Evolutionary conservation across 495 filamentous ascomycete genomes (phyloP), one percentile per base, ranked within the genome.

Genomic region (Xylaria intraflava): DNA sequence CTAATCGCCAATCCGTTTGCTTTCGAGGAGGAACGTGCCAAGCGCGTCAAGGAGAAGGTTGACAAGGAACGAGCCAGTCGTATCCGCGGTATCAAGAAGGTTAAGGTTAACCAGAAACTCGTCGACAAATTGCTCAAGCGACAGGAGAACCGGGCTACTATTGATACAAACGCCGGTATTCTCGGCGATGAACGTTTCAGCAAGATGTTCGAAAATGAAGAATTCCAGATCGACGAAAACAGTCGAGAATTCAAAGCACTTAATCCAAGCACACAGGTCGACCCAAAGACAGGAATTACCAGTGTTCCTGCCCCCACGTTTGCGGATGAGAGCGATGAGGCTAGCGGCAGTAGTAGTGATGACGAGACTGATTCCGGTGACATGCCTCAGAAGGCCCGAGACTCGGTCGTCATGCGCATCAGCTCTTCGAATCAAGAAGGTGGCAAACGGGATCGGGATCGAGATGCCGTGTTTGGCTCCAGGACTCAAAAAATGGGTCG

Each of bases 51-150:
- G 67, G 87, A 92, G 67, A 95, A 88, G 77, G 89, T 97, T 38
- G 89, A 95, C 62, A 94, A 95, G 70, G 90, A 96, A 69, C 78
- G 94, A 33, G 87, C 91, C 60, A 91, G 83, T 60, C 81, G 94
- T 56, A 97, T 99, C 64, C 77, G 94, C 56, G 89, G 92, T 52
- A 87, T 83, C 65, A 95, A 92, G 78, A 93, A 92, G 75, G 87
- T 92, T 55, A 84, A 88, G 62, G 89, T 94, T 70, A 95, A 95
- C 73, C 83, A 85, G 64, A 83, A 76, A 51, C 71, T 96, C 50
- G 92, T 87, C 12, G 90, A 97, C 70, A 88, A 84, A 66, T 75
- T 97, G 30, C 71, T 90, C 60, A 79, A 84, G 52, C 75, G 81
- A 35, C 88, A 95, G 70, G 88, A 94, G 66, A 88, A 87, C 68